A percentile compares a stretch with the other conserved stretches of the same genome.
Evolutionary conservation across 2,329 filamentous ascomycete species (phyloP).

Genomic region (Colletotrichum lentis): DNA sequence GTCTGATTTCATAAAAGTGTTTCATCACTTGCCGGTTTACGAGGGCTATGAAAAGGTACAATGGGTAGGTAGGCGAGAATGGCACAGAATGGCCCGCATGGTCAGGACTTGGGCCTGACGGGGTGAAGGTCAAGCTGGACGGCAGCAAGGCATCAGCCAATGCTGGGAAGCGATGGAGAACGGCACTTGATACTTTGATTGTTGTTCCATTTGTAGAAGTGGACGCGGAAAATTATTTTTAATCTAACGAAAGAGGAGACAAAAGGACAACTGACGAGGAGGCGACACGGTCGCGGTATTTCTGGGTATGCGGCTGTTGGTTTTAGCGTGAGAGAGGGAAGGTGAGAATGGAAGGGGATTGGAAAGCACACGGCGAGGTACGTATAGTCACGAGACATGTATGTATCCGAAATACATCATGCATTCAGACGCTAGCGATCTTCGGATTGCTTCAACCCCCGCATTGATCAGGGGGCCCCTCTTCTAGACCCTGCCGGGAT

Average conservation of each 20-base stretch:
- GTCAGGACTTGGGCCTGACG: not conserved
- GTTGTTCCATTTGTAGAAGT: slow-evolving; percentile 20
- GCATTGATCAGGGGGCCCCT: slow-evolving; percentile 27
- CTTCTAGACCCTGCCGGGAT: slow-evolving; percentile 30
- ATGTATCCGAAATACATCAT: slow-evolving; percentile 8
- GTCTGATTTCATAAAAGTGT: slow-evolving; percentile 7
- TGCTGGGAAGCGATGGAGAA: slow-evolving; percentile 23
- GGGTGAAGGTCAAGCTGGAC: not conserved
- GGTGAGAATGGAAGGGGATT: not conserved
- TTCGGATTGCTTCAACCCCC: slow-evolving; percentile 33
- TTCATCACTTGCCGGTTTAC: slow-evolving; percentile 10
- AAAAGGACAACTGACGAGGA: not conserved
- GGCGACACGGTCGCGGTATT: not conserved
- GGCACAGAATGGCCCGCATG: not conserved
- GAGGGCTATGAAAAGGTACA: slow-evolving; percentile 7
- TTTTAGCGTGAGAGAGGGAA: not conserved
- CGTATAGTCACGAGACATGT: not conserved
- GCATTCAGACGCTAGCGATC: slow-evolving; percentile 29
- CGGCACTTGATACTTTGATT: slow-evolving; percentile 12
- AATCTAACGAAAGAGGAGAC: slow-evolving; percentile 8
- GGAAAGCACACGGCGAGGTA: not conserved
- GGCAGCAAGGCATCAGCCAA: no score
- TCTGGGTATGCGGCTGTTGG: no score
- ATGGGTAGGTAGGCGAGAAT: not conserved
- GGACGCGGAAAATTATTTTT: slow-evolving; percentile 10